Conservation (phyloP, 768 basidiomycete species). For the Tricholoma bakamatsutake region DNA sequence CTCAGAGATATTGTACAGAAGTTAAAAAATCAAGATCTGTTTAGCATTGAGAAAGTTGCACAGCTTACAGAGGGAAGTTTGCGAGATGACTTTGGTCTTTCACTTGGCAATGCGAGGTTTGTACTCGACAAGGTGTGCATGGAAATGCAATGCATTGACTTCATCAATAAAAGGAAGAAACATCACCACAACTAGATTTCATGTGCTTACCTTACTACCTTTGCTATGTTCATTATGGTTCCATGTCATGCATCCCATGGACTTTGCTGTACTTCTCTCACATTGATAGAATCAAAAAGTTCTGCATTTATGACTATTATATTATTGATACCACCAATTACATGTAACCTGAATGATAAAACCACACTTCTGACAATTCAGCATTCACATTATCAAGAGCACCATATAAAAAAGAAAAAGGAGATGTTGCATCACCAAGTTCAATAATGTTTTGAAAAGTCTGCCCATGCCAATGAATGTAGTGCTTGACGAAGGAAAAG, state of each 20-base stretch:
- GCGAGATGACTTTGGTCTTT: too few species aligned
- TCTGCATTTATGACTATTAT: too few species aligned
- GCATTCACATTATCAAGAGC: not conserved
- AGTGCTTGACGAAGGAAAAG: not conserved
- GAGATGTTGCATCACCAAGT: not conserved
- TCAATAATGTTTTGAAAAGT: not conserved
- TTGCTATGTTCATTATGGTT: not conserved
- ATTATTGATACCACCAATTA: too few species aligned
- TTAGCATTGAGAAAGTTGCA: not conserved
- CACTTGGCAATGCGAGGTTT: not conserved
- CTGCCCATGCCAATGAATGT: not conserved
- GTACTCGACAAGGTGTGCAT: not conserved
- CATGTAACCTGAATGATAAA: not conserved
- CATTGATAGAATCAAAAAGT: too few species aligned
- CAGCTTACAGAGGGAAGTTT: not conserved
- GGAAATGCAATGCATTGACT: not conserved
- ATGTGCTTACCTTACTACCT: too few species aligned
- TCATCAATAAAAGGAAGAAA: not conserved
- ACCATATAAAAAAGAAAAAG: not conserved
- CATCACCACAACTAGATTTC: not conserved
- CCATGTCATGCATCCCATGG: too few species aligned
- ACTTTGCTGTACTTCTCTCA: too few species aligned
- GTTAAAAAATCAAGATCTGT: not conserved
- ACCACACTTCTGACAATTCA: not conserved
- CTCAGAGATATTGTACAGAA: not conserved